A percentile compares a stretch with the other conserved stretches of the same genome.
These are phyloP conservation scores for Cinnamomum chago DNA, from an alignment of 164 flowering plant species.

Conservation along the genomic window DNA sequence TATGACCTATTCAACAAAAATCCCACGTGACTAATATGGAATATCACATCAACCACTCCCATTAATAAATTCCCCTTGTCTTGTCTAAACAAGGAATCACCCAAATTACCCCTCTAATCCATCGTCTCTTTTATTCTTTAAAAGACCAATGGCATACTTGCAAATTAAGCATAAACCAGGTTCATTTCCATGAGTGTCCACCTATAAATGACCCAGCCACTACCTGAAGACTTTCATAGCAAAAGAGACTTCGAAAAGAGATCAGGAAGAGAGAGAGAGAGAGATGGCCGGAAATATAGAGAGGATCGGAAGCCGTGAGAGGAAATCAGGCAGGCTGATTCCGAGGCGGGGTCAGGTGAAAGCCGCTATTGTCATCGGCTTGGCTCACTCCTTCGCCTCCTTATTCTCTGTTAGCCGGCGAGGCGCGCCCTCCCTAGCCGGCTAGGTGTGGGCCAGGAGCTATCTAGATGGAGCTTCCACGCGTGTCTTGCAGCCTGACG, in stretches of 20 bases:
- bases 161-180: neutral
- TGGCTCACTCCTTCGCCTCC: slow-evolving; percentile 8
- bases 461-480: neutral
- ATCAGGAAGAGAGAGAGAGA: neutral
- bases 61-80: no score
- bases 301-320: neutral
- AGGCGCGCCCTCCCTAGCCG: neutral
- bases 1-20: no score
- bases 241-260: no score
- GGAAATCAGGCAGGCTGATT: neutral
- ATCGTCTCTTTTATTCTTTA: no score
- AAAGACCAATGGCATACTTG: neutral
- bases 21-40: no score
- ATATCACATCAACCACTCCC: no score
- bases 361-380: slow-evolving; percentile 7
- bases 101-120: no score
- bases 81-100: no score
- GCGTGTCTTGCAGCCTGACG: neutral
- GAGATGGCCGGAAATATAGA: neutral
- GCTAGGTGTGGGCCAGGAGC: neutral
- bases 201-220: neutral
- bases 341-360: slow-evolving; percentile 12
- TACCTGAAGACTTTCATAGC: no score
- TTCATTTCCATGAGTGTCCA: neutral
- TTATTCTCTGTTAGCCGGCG: slow-evolving; percentile 2